These are phyloP conservation scores for Streptanthus diversifolius DNA, from an alignment of 345 rosid species.

Conservation along the genomic window DNA sequence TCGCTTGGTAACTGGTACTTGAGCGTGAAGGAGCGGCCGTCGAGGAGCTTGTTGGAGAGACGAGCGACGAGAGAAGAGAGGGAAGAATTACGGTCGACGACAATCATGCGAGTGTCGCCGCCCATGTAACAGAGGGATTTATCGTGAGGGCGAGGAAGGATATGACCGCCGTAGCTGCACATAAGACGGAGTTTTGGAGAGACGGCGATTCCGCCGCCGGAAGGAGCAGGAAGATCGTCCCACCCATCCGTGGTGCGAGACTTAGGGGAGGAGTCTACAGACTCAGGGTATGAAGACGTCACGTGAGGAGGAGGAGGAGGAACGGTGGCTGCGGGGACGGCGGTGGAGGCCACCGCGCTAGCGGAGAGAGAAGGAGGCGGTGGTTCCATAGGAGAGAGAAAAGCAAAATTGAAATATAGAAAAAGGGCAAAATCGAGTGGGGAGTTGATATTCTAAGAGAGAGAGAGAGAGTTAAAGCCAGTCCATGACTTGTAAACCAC, in stretches of 20 bases:
- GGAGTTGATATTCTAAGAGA: conserved; percentile 6
- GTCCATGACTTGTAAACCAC: conserved; percentile 31
- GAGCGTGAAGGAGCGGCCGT: conserved; percentile 64
- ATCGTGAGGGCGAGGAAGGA: conserved; percentile 88
- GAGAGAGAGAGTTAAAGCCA: conserved; percentile 1
- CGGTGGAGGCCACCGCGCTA: conserved; percentile 5
- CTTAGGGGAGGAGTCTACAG: conserved; percentile 72
- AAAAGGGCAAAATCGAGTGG: background rate
- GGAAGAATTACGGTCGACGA: conserved; percentile 65
- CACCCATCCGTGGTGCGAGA: conserved; percentile 75
- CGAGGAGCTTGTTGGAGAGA: conserved; percentile 60
- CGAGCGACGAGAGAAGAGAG: conserved; percentile 55
- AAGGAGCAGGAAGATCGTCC: conserved; percentile 49
- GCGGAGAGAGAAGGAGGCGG: conserved; percentile 32
- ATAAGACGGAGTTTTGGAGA: conserved; percentile 78
- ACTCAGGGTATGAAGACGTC: conserved; percentile 45
- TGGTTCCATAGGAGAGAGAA: conserved; percentile 26
- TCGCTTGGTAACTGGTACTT: conserved; percentile 94
- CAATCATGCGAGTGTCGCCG: conserved; percentile 88
- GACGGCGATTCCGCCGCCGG: conserved; percentile 29
- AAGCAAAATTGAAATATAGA: background rate
- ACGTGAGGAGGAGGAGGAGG: conserved; percentile 5
- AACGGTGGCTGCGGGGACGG: conserved; percentile 35
- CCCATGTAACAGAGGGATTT: conserved; percentile 82
- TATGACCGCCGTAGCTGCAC: conserved; percentile 92